phyloP scores from a whole-genome alignment of 169 alveolate genomes.

The Cystoisospora suis region DNA sequence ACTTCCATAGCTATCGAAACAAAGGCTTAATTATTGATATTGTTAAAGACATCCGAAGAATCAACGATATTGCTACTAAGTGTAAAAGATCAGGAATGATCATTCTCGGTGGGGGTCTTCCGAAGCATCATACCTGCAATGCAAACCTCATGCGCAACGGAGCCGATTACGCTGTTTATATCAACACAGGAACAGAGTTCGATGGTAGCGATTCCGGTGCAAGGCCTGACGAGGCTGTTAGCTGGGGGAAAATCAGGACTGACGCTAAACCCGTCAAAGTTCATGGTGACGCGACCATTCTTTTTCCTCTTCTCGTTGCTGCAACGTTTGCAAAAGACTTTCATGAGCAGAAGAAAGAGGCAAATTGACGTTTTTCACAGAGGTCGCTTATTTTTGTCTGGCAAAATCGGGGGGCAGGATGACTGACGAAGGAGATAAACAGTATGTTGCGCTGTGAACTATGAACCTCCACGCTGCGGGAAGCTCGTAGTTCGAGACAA shows the following conservation, averaged over 20 bases:
- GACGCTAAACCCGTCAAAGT: conserved; percentile 95
- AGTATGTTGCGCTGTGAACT: too few relatives aligned
- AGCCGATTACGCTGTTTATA: conserved; percentile 98
- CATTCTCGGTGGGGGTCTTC: conserved; percentile 88
- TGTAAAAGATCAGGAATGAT: conserved; percentile 95
- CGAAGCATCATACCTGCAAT: conserved; percentile 98
- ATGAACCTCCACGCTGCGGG: too few relatives aligned
- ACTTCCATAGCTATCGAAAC: conserved; percentile 85
- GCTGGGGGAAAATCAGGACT: conserved; percentile 99
- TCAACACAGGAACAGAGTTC: conserved; percentile 92
- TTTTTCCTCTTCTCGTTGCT: conserved; percentile 73
- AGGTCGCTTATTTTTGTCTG: too few relatives aligned
- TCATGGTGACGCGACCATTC: conserved; percentile 78
- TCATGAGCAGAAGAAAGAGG: neutral
- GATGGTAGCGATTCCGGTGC: conserved; percentile 99
- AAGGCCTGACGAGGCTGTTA: conserved; percentile 98
- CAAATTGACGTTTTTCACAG: neutral
- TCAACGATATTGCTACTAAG: conserved; percentile 93
- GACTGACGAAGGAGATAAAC: too few relatives aligned
- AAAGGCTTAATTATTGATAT: conserved; percentile 94
- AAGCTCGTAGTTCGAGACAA: too few relatives aligned
- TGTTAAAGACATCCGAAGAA: conserved; percentile 90
- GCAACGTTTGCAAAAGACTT: conserved; percentile 66
- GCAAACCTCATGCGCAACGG: conserved; percentile 99
- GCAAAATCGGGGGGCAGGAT: too few relatives aligned